phyloP scores from a whole-genome alignment of 2,329 filamentous ascomycete species.

The Fonsecaea monophora region DNA sequence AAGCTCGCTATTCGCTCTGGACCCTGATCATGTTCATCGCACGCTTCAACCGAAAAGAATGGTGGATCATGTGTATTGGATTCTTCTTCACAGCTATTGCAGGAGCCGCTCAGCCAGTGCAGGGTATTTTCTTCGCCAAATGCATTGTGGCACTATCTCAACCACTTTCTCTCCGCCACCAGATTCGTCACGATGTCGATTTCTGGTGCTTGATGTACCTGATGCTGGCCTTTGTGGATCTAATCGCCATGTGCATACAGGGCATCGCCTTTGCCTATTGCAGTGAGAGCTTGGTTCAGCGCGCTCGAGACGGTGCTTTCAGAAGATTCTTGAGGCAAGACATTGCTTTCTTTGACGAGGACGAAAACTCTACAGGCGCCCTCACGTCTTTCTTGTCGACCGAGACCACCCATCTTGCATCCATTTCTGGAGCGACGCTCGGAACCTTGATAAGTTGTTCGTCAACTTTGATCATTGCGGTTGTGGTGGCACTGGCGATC shows the following conservation, averaged over 20 bases:
- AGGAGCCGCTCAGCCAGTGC: slow-evolving; percentile 78
- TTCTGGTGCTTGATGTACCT: slow-evolving; percentile 92
- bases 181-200: slow-evolving; percentile 72
- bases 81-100: slow-evolving; percentile 76
- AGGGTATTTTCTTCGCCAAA: slow-evolving; percentile 87
- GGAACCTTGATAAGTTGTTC: slow-evolving; percentile 82
- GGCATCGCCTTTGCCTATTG: slow-evolving; percentile 80
- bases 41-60: slow-evolving; percentile 78
- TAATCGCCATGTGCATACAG: slow-evolving; percentile 71
- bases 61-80: slow-evolving; percentile 73
- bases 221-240: slow-evolving; percentile 77
- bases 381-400: slow-evolving; percentile 88
- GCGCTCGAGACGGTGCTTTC: slow-evolving; percentile 83
- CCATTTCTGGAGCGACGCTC: slow-evolving; percentile 84
- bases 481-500: slow-evolving; percentile 72
- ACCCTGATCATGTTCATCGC: slow-evolving; percentile 79
- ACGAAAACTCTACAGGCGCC: slow-evolving; percentile 87
- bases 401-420: slow-evolving; percentile 86
- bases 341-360: slow-evolving; percentile 86
- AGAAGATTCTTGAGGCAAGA: slow-evolving; percentile 89
- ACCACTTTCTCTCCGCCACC: slow-evolving; percentile 51
- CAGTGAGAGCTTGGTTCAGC: slow-evolving; percentile 83
- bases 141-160: slow-evolving; percentile 75
- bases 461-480: slow-evolving; percentile 79
- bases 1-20: slow-evolving; percentile 71